Evolutionary conservation across 805 yeast genomes (phyloP), one percentile per base, ranked within the genome.

Genomic region (Candida methanosorbosa): DNA sequence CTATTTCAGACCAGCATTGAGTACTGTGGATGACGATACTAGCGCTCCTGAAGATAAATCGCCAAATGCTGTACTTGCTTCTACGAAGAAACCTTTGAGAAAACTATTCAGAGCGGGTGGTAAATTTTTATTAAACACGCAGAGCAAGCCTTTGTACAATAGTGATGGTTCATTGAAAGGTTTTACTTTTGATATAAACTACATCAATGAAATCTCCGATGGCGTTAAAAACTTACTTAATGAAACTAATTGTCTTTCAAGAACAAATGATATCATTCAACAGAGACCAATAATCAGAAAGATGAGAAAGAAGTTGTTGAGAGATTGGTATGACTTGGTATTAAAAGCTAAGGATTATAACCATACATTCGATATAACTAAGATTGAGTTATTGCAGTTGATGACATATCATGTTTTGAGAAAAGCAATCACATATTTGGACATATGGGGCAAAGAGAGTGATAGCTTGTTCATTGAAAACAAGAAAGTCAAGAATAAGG

Each of bases 261-360:
- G 92, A 43, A 73, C 86, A 1, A 78, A 79, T 43, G 77, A 76
- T 21, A 66, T 81, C 30, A 88, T 83, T 5, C 73, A 76, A 41
- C 67, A 69, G 40, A 68, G 72, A 33, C 78, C 84, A 2, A 52
- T 70, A 4, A 72, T 83, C 13, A 63, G 84, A 37, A 75, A 70
- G 42, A 64, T 76, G 35, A 67, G 94, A 43, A 83, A 83, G 53
- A 66, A 75, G 26, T 56, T 83, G 36, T 64, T 83, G 22, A 80
- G 88, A 2, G 88, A 81, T 50, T 83, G 94, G 94, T 81, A 82
- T 42, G 77, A 75, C 34, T 61, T 83, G 27, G 78, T 81, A 77
- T 68, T 75, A 26, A 81, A 79, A 48, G 88, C 90, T 1, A 81
- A 79, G 42, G 82, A 80, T 27, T 81, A 73, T 47, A 75, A 78